Conservation (phyloP, 495 filamentous ascomycete genomes). For the Chaetomidium leptoderma region DNA sequence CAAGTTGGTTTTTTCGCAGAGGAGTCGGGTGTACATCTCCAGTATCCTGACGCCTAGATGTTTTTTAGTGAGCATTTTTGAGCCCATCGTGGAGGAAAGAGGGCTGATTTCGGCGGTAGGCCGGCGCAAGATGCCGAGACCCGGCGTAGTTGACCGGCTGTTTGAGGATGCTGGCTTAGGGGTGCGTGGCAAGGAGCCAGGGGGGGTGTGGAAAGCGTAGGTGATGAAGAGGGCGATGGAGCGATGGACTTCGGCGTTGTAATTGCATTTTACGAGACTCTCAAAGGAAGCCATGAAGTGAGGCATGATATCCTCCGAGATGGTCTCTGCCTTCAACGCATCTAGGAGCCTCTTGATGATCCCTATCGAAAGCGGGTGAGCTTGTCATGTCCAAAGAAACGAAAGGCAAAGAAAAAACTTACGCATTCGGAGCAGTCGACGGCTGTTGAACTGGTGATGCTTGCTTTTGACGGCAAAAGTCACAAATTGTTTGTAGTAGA, state of each 20-base stretch:
- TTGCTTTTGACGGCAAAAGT: slow-evolving; percentile 80
- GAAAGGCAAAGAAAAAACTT: slow-evolving; percentile 39
- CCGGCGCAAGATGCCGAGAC: slow-evolving; percentile 25
- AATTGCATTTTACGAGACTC: slow-evolving; percentile 69
- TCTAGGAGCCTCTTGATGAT: slow-evolving; percentile 87
- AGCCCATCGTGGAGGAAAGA: slow-evolving; percentile 11
- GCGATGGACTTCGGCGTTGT: slow-evolving; percentile 75
- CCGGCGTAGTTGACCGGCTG: slow-evolving; percentile 37
- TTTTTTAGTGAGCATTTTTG: slow-evolving; percentile 44
- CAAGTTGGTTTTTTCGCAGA: slow-evolving; percentile 68
- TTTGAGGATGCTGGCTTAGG: slow-evolving; percentile 42
- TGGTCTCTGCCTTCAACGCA: slow-evolving; percentile 78
- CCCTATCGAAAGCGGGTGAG: slow-evolving; percentile 48
- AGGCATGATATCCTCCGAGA: slow-evolving; percentile 62
- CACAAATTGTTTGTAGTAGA: slow-evolving; percentile 90
- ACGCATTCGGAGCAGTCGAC: slow-evolving; percentile 85
- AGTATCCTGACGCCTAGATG: slow-evolving; percentile 72
- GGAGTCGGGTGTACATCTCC: slow-evolving; percentile 72
- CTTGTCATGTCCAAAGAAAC: slow-evolving; percentile 3
- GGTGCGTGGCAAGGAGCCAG: slow-evolving; percentile 48
- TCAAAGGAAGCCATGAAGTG: slow-evolving; percentile 74
- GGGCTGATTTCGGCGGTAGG: slow-evolving; percentile 32
- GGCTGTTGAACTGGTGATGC: slow-evolving; percentile 85
- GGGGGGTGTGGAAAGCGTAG: slow-evolving; percentile 73
- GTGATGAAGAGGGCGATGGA: slow-evolving; percentile 91